phyloP scores from a whole-genome alignment of 176 grass and related monocot genomes.

The Oryza longistaminata region DNA sequence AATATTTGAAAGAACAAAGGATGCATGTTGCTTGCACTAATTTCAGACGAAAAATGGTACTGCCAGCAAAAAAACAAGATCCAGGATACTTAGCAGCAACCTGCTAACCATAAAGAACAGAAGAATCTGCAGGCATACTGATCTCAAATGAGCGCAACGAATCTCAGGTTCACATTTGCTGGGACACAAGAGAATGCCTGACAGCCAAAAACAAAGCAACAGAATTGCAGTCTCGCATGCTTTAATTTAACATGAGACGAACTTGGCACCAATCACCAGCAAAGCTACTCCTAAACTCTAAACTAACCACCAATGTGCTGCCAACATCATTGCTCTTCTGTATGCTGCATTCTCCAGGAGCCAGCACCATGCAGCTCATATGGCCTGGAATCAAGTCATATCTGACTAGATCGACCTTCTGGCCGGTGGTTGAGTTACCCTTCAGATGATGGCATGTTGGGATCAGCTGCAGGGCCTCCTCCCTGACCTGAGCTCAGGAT shows the following conservation, averaged over 20 bases:
- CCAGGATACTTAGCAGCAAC: too few species aligned
- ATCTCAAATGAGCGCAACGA: neutral
- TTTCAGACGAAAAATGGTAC: too few species aligned
- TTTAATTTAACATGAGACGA: neutral
- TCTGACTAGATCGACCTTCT: conserved; percentile 8
- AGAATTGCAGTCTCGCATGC: neutral
- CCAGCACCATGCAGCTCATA: neutral
- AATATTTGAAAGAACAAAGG: too few species aligned
- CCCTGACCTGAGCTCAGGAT: conserved; percentile 40
- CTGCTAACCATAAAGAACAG: too few species aligned
- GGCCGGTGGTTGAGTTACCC: conserved; percentile 25
- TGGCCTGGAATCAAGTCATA: neutral
- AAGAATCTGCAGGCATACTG: too few species aligned
- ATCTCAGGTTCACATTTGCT: neutral
- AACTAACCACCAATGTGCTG: neutral
- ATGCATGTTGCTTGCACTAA: too few species aligned
- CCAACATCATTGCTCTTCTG: neutral
- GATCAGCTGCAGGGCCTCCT: conserved; percentile 37
- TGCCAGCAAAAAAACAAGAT: too few species aligned
- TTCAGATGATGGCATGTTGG: conserved; percentile 32
- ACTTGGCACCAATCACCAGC: neutral
- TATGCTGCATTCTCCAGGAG: neutral
- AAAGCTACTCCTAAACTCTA: conserved; percentile 14
- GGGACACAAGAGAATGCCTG: neutral
- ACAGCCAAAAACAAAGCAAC: neutral